Base-by-base conservation (phyloP, 2,329 filamentous ascomycete species). In the Conoideocrella luteorostrata region DNA sequence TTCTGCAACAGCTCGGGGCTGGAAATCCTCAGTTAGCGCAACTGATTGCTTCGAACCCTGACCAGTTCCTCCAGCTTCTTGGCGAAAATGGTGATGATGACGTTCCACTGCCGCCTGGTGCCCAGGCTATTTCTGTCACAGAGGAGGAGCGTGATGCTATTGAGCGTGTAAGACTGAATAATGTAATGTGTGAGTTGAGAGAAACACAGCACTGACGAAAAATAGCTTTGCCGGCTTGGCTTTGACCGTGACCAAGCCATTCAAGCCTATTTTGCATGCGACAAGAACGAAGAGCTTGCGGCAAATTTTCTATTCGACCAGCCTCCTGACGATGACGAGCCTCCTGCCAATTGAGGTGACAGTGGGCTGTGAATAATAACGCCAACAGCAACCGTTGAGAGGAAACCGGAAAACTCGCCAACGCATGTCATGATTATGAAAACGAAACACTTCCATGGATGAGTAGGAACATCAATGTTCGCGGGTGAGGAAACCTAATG, bases 241-340 rank as follows among this genome's bases (percentile, higher is more conserved):
- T 98, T 98, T 63, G 82, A 91, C 56, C 83, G 90, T 47, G 89
- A 97, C 56, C 80, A 89, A 56, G 93, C 93, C 41, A 95, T 97
- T 54, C 91, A 98, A 69, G 93, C 93, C 21, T 98, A 97, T 70
- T 98, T 98, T 63, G 93, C 93, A 26, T 98, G 93, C 66, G 93
- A 98, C 68, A 98, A 97, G 78, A 97, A 98, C 65, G 93, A 98
- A 69, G 93, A 98, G 68, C 76, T 98, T 41, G 93, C 93, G 1
- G 93, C 93, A 51, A 98, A 98, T 69, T 97, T 96, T 67, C 75
- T 98, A 47, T 98, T 98, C 61, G 93, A 98, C 57, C 89, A 97
- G 69, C 90, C n/a, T n/a, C n/a, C 90, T 9, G 89, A 95, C 49
- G 90, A 96, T 38, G 84, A 87, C 28, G 82, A 85, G 46, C 68